Conservation (phyloP, 75 land plant genomes). For the Pinus albicaulis region DNA sequence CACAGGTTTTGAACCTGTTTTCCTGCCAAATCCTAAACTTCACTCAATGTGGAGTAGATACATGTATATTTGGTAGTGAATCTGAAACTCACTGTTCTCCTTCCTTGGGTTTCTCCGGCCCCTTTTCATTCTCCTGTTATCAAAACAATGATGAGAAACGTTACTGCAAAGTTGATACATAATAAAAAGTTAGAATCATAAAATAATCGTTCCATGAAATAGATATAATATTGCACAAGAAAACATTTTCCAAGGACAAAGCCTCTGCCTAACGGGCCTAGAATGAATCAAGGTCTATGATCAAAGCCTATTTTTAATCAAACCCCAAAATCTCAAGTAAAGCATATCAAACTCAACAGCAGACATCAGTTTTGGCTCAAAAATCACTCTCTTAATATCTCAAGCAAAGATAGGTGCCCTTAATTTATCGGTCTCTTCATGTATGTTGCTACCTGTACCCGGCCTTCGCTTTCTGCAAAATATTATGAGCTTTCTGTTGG, state of each 20-base stretch:
- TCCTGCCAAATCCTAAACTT: not conserved
- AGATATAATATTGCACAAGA: not conserved
- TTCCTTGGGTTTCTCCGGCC: not conserved
- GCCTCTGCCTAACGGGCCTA: no score
- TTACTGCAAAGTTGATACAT: not conserved
- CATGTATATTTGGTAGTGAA: not conserved
- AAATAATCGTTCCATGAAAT: not conserved
- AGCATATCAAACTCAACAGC: no score
- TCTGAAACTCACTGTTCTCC: not conserved
- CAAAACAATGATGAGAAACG: not conserved
- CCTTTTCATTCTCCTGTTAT: not conserved
- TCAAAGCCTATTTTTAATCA: no score
- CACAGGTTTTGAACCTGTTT: not conserved
- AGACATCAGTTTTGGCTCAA: no score
- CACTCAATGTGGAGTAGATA: not conserved
- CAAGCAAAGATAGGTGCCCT: no score
- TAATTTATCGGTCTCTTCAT: no score
- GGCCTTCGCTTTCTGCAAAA: no score
- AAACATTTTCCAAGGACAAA: not conserved
- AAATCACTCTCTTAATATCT: no score
- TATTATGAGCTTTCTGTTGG: no score
- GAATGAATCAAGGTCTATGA: no score
- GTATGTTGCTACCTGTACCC: no score
- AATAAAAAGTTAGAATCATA: not conserved
- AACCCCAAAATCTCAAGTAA: no score